Percentiles rank a stretch among this genome's conserved stretches.
These are phyloP conservation scores for Xerocomellus intermedius DNA, from an alignment of 768 basidiomycete genomes.

Conservation along the genomic window DNA sequence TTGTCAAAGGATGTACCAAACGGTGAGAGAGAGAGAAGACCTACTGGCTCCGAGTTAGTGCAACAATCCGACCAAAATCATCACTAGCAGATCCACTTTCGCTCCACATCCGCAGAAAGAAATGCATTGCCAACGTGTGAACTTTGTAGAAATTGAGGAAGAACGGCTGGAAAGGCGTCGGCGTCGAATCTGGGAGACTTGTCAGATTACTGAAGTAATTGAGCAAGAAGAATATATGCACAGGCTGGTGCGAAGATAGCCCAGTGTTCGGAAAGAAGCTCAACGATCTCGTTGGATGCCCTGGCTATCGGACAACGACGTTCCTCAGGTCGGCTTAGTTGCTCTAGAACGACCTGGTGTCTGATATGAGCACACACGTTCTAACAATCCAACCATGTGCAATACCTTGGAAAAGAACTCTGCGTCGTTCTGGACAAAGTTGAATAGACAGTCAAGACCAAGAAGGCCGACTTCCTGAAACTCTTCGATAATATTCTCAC, in stretches of 20 bases:
- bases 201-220: not conserved
- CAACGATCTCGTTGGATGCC: constrained; percentile 84
- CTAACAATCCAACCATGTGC: not conserved
- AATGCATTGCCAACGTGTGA: constrained; percentile 76
- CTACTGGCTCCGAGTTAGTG: constrained; percentile 81
- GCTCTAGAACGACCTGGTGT: constrained; percentile 72
- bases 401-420: constrained; percentile 73
- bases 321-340: constrained; percentile 68
- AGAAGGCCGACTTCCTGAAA: constrained; percentile 77
- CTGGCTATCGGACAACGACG: constrained; percentile 80
- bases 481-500: constrained; percentile 72
- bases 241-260: constrained; percentile 83
- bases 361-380: constrained; percentile 6
- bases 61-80: constrained; percentile 78
- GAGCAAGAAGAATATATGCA: constrained; percentile 36
- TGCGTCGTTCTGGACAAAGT: constrained; percentile 65
- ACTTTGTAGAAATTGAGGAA: constrained; percentile 82
- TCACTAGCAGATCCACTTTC: constrained; percentile 76
- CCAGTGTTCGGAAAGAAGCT: constrained; percentile 83
- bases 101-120: constrained; percentile 92
- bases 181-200: constrained; percentile 56
- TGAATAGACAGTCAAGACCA: constrained; percentile 80
- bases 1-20: constrained; percentile 3
- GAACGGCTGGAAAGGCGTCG: constrained; percentile 81
- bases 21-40: constrained; percentile 30